Evolutionary conservation across 2,329 filamentous ascomycete genomes (phyloP), one percentile per base, ranked within the genome.

Genomic region (Coniochaeta sp.): DNA sequence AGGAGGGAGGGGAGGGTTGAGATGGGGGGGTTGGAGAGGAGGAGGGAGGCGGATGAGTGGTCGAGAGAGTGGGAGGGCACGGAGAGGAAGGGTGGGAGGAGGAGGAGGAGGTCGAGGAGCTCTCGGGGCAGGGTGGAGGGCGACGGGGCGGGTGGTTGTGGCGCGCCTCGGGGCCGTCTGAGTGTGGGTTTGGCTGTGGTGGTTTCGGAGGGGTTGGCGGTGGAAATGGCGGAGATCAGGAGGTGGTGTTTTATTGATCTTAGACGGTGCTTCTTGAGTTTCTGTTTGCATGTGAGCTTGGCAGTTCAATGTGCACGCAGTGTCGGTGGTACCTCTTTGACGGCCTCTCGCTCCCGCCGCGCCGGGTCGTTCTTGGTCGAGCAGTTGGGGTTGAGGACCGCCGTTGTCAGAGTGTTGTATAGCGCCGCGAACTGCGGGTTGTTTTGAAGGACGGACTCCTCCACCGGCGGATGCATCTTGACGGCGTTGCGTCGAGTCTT

Each of bases 361-460:
- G 74, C 72, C n/a, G 76, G 72, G 64, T 80, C 76, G n/a, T 77
- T 72, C 66, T 77, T 83, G 1, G 82, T 84, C 9, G 84, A 83
- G 2, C 81, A 84, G 70, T 87, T 81, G 0, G 79, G 71, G 63
- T 85, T 83, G 5, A 88, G 76, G 28, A 86, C 69, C 1, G 75
- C 75, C 1, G 76, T 79, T 7, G 80, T 82, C 54, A 88, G 74
- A 14, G 76, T 81, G 17, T 72, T 75, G 70, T 87, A 84, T 5
- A 88, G 76, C 36, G 76, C 74, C n/a, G 81, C 80, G 65, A 88
- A 88, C 24, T 82, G 77, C 0, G 84, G 84, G 63, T 88, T 87
- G 61, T 75, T 77, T 58, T 78, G 70, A 1, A 88, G 69, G 19
- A 87, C 73, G 0, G 76, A 65, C 9, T 81, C 75, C 22, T 87